A percentile compares a stretch with the other conserved stretches of the same genome.
These are phyloP conservation scores for Cyberlindnera amylophila DNA, from an alignment of 805 yeast species.

Conservation along the genomic window DNA sequence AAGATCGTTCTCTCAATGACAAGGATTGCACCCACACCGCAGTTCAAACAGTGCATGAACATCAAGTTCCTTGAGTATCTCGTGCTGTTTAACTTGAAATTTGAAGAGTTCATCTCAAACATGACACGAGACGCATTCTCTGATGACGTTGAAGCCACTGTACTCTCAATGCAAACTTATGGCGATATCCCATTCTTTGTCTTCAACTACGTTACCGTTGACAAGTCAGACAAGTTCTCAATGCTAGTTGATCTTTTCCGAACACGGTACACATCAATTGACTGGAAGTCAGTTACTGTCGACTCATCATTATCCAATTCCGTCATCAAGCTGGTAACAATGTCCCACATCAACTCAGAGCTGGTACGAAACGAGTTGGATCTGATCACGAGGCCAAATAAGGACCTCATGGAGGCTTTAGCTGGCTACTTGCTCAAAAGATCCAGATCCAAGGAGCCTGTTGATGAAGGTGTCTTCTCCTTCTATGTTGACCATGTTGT, in stretches of 20 bases:
- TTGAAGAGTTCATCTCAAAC: constrained; percentile 21
- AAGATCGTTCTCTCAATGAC: constrained; percentile 22
- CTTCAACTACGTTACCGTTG: constrained; percentile 10
- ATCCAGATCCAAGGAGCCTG: background rate
- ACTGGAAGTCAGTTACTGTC: constrained; percentile 19
- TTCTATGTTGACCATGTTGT: constrained; percentile 8
- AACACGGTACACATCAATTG: constrained; percentile 1
- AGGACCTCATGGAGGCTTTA: constrained; percentile 10
- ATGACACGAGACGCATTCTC: constrained; percentile 9
- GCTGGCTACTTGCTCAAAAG: constrained; percentile 11
- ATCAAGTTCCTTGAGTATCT: constrained; percentile 22
- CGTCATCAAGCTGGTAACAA: constrained; percentile 12
- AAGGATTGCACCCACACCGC: constrained; percentile 14
- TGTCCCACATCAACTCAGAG: constrained; percentile 14
- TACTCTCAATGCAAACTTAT: constrained; percentile 3
- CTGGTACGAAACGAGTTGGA: constrained; percentile 17
- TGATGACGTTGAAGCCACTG: constrained; percentile 4
- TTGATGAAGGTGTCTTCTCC: constrained; percentile 2
- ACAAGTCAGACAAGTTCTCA: constrained; percentile 10
- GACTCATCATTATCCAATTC: constrained; percentile 7
- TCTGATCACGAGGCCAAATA: constrained; percentile 16
- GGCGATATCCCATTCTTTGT: constrained; percentile 16
- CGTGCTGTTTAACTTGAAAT: constrained; percentile 13
- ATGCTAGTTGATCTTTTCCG: constrained; percentile 4
- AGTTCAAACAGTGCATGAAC: constrained; percentile 21